A percentile compares a stretch with the other conserved stretches of the same genome.
phyloP scores from a whole-genome alignment of 2,329 filamentous ascomycete species.

The Grosmannia huntii region DNA sequence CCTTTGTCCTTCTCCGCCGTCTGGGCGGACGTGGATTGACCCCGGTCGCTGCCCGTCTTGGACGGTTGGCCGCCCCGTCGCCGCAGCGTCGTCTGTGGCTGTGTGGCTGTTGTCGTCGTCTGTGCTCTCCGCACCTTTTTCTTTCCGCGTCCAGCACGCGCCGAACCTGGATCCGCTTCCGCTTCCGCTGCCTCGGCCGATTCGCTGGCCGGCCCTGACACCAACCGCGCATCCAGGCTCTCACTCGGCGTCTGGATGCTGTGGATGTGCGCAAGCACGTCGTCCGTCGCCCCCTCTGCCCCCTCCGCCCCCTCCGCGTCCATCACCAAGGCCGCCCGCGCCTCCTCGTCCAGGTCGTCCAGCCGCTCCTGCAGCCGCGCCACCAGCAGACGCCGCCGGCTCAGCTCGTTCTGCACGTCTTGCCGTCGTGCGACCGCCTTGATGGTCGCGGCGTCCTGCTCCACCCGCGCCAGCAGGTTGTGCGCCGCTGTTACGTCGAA shows the following conservation, averaged over 20 bases:
- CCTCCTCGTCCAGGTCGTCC: constrained; percentile 53
- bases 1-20: constrained; percentile 17
- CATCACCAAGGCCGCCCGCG: constrained; percentile 16
- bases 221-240: constrained; percentile 15
- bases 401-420: constrained; percentile 50
- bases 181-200: not conserved
- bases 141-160: constrained; percentile 20
- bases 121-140: constrained; percentile 1
- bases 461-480: constrained; percentile 53
- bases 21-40: not conserved
- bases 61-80: not conserved
- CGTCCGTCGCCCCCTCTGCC: constrained; percentile 32
- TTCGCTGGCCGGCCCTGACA: not conserved
- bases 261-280: constrained; percentile 37
- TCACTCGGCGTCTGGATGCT: constrained; percentile 38
- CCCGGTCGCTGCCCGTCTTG: not conserved
- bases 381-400: constrained; percentile 50
- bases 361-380: constrained; percentile 54
- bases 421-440: constrained; percentile 40
- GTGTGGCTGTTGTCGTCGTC: constrained; percentile 2
- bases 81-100: not conserved
- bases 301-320: constrained; percentile 24
- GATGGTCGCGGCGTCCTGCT: constrained; percentile 50
- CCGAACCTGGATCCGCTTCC: constrained; percentile 15
- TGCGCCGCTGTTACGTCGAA: constrained; percentile 64